These are phyloP conservation scores for Neonectria ditissima DNA, from an alignment of 2,329 filamentous ascomycete species.

Conservation along the genomic window DNA sequence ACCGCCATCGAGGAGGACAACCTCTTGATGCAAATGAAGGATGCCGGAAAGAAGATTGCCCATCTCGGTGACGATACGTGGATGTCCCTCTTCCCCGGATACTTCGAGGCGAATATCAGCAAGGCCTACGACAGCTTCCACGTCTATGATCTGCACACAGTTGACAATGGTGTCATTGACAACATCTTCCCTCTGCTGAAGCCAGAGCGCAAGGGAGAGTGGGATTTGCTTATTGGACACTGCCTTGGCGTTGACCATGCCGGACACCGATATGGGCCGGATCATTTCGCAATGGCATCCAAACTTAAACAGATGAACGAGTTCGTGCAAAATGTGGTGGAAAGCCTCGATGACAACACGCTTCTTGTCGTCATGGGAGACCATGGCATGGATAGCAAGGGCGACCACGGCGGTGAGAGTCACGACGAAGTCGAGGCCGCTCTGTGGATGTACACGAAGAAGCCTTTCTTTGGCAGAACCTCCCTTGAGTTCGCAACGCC, in stretches of 20 bases:
- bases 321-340: slow-evolving; percentile 79
- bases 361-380: slow-evolving; percentile 98
- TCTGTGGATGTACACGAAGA: slow-evolving; percentile 98
- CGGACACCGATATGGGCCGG: slow-evolving; percentile 93
- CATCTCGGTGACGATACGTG: slow-evolving; percentile 99
- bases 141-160: slow-evolving; percentile 96
- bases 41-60: slow-evolving; percentile 79
- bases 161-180: slow-evolving; percentile 93
- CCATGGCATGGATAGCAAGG: slow-evolving; percentile 97
- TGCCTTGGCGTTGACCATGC: slow-evolving; percentile 97
- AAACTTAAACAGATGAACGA: slow-evolving; percentile 93
- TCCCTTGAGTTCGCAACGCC: slow-evolving; percentile 68
- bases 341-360: slow-evolving; percentile 83
- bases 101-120: slow-evolving; percentile 89
- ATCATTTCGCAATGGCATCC: slow-evolving; percentile 89
- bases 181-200: slow-evolving; percentile 88
- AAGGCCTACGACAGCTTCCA: slow-evolving; percentile 96
- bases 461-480: slow-evolving; percentile 83
- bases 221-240: slow-evolving; percentile 96
- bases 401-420: slow-evolving; percentile 98
- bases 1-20: slow-evolving; percentile 96
- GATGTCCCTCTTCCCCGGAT: slow-evolving; percentile 92
- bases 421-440: slow-evolving; percentile 96
- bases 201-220: slow-evolving; percentile 72
- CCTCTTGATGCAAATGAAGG: slow-evolving; percentile 73